Evolutionary conservation across 202 grass and related monocot species (phyloP), one percentile per base, ranked within the genome.

Genomic region (Panicum hallii): DNA sequence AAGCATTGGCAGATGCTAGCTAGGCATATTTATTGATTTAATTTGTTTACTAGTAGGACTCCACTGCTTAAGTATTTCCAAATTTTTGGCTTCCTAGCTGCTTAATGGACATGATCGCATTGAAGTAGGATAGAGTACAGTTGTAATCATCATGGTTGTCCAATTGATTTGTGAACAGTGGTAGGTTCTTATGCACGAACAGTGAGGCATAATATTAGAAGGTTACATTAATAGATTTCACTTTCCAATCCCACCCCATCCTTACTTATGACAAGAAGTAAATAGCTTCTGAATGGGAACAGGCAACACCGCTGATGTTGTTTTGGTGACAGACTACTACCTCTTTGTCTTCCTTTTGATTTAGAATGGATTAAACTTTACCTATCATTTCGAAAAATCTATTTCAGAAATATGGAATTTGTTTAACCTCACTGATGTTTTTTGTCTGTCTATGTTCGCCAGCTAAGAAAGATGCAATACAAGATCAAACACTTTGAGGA

Each of bases 401-500:
- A 32, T 70, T 57, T 60, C 34, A 44, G 36, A 43, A 75, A 17
- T 68, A 55, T 28, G 50, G 19, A 45, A 12, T 81, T 61, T 66
- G 17, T 15, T 85, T 80, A 74, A 60, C 78, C 60, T 63, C 8
- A 53, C 57, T 71, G 48, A 53, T 12, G 34, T 53, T 1, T 75
- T 17, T 47, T 65, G 10, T 73, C 3, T 72, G 12, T 79, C 41
- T 79, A 38, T 79, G 73, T 58, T 63, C 17, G 20, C 44, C 82
- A 99, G 97, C 68, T 94, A 84, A 96, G 80, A 83, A 99, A 96
- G 86, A 94, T 96, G 48, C 91, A 94, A 79, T 92, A 86, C 78
- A 96, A 94, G 84, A 92, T 99, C 52, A 96, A 94, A 70, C 91
- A 96, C 81, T 92, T 94, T 41, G 84, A 93, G 41, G 93, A 99